Evolutionary conservation across 352 stramenopile species (phyloP), one percentile per base, ranked within the genome.

Genomic region (Blastocystis sp.): DNA sequence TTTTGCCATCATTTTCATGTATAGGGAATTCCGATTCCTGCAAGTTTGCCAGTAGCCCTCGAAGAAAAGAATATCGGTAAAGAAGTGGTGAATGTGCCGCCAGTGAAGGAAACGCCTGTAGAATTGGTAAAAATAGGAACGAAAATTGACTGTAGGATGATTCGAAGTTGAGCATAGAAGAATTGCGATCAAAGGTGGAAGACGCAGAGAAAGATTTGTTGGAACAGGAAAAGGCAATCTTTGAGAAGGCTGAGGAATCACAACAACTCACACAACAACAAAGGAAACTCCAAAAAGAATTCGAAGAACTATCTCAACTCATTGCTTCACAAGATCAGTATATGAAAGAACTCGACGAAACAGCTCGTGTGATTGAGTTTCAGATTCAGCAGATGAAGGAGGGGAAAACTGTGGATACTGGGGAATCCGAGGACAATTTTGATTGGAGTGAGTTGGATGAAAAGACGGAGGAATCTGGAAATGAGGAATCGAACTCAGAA

Each of bases 161-260:
- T 43, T 84, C 73, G 47, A 84, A 84, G 73, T 53, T 84, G 73
- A 53, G n/a, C 5, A 84, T 84, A 50, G 73, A 84, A 34, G 43
- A 88, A 54, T 43, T 88, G 45, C 77, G 77, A 34, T 63, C 73
- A 54, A 59, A 88, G 41, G 77, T 88, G 15, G 55, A 63, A n/a
- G 66, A 77, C 43, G 66, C 37, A 29, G 76, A 88, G 18, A 59
- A 76, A 29, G 18, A 63, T 43, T 29, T 88, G 26, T 34, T 79
- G 62, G 70, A 88, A 34, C 77, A 88, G 55, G 62, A 88, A 29
- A 53, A 76, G 6, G 77, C 73, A 54, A 88, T 88, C 39, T 39
- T 61, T 47, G 66, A 88, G 62, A 88, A 88, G 50, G 26, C 45
- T 20, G 66, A 88, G 43, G 53, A 88, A 54, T 79, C 66, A n/a